Percentiles rank a stretch among this genome's conserved stretches.
Conservation (phyloP, 2,329 filamentous ascomycete species). For the Neonectria sp. region DNA sequence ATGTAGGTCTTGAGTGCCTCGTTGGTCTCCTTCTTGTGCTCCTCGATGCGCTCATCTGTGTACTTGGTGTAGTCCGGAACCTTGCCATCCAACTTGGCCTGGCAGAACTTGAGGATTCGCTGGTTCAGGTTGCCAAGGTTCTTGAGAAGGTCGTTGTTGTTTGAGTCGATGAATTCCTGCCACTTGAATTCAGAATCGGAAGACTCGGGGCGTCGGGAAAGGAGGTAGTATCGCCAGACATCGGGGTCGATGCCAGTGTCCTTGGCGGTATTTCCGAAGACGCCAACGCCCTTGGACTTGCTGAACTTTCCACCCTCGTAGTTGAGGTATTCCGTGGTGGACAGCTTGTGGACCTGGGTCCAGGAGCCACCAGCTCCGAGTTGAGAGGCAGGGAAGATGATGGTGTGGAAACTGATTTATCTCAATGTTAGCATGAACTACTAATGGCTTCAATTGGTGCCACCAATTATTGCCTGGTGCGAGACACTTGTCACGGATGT, state of each 20-base stretch:
- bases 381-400: slow-evolving; percentile 92
- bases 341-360: slow-evolving; percentile 91
- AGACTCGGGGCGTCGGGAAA: slow-evolving; percentile 87
- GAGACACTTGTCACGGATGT: neutral
- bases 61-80: slow-evolving; percentile 75
- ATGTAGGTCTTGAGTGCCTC: slow-evolving; percentile 77
- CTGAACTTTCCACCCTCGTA: slow-evolving; percentile 94
- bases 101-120: slow-evolving; percentile 81
- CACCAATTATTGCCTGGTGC: neutral
- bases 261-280: slow-evolving; percentile 91
- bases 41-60: slow-evolving; percentile 68
- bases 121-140: slow-evolving; percentile 84
- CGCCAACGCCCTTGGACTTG: slow-evolving; percentile 90
- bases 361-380: slow-evolving; percentile 88
- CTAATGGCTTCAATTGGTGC: neutral
- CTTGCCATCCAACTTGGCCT: slow-evolving; percentile 80
- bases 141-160: slow-evolving; percentile 90
- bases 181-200: slow-evolving; percentile 93
- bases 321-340: slow-evolving; percentile 89
- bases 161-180: slow-evolving; percentile 84
- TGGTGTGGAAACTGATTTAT: slow-evolving; percentile 72
- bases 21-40: slow-evolving; percentile 75
- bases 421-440: slow-evolving; percentile 1
- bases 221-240: slow-evolving; percentile 94
- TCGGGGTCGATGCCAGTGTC: slow-evolving; percentile 88